Base-by-base conservation (phyloP, 2,329 filamentous ascomycete genomes). In the Cladophialophora exuberans region DNA sequence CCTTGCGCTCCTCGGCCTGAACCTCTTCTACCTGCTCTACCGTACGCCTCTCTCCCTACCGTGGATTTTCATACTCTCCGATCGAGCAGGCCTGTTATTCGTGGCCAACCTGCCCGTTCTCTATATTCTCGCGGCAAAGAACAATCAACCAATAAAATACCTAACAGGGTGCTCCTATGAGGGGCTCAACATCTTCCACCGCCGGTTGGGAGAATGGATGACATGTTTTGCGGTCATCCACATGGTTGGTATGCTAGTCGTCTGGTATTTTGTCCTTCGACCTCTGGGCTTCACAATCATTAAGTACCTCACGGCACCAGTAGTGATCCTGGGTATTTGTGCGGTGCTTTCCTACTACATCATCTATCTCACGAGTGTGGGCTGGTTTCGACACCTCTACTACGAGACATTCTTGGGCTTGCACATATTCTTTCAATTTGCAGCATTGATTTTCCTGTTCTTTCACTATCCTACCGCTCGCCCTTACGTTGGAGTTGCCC, bases 111-210 rank as follows among this genome's bases (percentile, higher is more conserved):
- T 80, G 1, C 77, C 77, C 0, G 66, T 79, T 3, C 52, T 87
- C 2, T 87, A 88, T 66, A 72, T 87, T 3, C 73, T 88, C 3
- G 79, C 82, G 1, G 84, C 85, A 26, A 88, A 88, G 67, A 63
- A 57, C 17, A 87, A 84, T 56, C 84, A 86, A 59, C 85, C 84
- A 0, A 65, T 87, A 28, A 80, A 81, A 54, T 62, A 76, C 1
- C 70, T 88, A 15, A 86, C 84, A 0, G 83, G 84, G 3, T 79
- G 80, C 59, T 86, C 83, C 0, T 88, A 88, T 64, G 84, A 87
- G 67, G 78, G 81, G 4, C 72, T 87, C 36, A 86, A 87, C 65
- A 80, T 87, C 41, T 79, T 87, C 52, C 84, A 88, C 65, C 80
- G 84, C 30, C 76, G 84, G 3, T 74, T 86, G 1, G 84, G 84